These are phyloP conservation scores for Pythium oligandrum DNA, from an alignment of 352 stramenopile species.

Conservation along the genomic window DNA sequence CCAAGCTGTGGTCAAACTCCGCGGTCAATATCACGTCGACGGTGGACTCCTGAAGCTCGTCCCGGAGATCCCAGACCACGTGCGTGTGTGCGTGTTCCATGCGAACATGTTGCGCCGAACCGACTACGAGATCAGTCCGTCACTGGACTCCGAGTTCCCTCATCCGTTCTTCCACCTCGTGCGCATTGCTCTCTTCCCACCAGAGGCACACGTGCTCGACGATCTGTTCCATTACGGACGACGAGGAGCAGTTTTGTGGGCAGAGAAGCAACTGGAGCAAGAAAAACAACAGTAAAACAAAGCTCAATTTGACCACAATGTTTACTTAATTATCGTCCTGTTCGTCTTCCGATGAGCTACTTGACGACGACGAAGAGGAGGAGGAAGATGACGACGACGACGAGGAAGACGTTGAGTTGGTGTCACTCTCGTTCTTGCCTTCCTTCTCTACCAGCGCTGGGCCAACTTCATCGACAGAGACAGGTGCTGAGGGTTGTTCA, in stretches of 20 bases:
- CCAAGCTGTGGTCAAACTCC: conserved; percentile 43
- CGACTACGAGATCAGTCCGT: conserved; percentile 79
- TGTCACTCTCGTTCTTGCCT: conserved; percentile 39
- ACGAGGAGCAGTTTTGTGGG: conserved; percentile 45
- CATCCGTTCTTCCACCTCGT: conserved; percentile 49
- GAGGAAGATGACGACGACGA: conserved; percentile 36
- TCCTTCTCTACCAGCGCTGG: conserved; percentile 12
- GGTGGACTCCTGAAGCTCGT: conserved; percentile 65
- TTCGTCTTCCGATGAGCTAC: conserved; percentile 45
- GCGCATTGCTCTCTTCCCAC: conserved; percentile 55
- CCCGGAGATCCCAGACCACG: conserved; percentile 57
- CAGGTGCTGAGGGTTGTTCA: too few species aligned
- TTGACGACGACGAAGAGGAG: conserved; percentile 39
- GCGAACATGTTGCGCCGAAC: conserved; percentile 36
- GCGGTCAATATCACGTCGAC: conserved; percentile 65
- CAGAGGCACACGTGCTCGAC: conserved; percentile 48
- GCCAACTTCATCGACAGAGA: too few species aligned
- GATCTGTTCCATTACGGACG: conserved; percentile 59
- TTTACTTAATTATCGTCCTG: conserved; percentile 5
- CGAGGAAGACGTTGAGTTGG: conserved; percentile 45
- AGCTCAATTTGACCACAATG: neutral
- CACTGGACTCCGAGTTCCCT: conserved; percentile 52
- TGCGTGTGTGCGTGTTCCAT: conserved; percentile 70
- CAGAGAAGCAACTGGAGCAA: conserved; percentile 14
- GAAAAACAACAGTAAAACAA: conserved; percentile 1